phyloP scores from a whole-genome alignment of 345 rosid genomes.

The Populus pruinosa region DNA sequence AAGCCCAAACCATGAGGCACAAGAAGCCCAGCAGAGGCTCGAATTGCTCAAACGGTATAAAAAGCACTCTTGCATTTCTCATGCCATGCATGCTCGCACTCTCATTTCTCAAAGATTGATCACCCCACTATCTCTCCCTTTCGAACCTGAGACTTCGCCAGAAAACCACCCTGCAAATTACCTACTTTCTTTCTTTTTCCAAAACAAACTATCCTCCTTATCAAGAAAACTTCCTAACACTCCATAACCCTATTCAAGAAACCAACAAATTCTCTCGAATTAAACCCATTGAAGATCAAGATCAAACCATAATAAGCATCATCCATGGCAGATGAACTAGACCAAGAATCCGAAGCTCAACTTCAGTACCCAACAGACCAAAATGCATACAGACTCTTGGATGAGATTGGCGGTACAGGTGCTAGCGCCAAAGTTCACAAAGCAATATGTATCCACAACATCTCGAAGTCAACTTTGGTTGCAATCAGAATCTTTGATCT shows the following conservation, averaged over 20 bases:
- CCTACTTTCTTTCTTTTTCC: slow-evolving; percentile 4
- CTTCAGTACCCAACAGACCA: slow-evolving; percentile 54
- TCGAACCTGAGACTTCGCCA: slow-evolving; percentile 23
- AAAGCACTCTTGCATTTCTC: slow-evolving; percentile 18
- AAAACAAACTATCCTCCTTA: neutral
- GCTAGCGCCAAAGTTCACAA: slow-evolving; percentile 71
- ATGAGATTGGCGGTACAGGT: slow-evolving; percentile 59
- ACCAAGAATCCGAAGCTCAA: slow-evolving; percentile 7
- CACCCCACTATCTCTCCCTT: slow-evolving; percentile 8
- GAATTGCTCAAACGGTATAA: neutral
- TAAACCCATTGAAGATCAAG: neutral
- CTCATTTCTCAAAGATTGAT: neutral
- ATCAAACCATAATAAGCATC: neutral
- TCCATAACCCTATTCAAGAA: neutral
- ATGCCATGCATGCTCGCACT: slow-evolving; percentile 26
- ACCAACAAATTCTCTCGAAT: too few species aligned
- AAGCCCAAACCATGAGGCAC: too few species aligned
- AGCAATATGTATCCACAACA: slow-evolving; percentile 57
- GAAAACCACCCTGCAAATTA: slow-evolving; percentile 21
- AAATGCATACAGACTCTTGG: slow-evolving; percentile 49
- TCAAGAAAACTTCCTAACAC: neutral
- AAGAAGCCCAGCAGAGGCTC: neutral
- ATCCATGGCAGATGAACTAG: slow-evolving; percentile 2
- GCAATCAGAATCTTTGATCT: slow-evolving; percentile 86
- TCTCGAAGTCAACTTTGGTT: slow-evolving; percentile 39